phyloP scores from a whole-genome alignment of 1,284 basidiomycete genomes.

The Naganishia albida region DNA sequence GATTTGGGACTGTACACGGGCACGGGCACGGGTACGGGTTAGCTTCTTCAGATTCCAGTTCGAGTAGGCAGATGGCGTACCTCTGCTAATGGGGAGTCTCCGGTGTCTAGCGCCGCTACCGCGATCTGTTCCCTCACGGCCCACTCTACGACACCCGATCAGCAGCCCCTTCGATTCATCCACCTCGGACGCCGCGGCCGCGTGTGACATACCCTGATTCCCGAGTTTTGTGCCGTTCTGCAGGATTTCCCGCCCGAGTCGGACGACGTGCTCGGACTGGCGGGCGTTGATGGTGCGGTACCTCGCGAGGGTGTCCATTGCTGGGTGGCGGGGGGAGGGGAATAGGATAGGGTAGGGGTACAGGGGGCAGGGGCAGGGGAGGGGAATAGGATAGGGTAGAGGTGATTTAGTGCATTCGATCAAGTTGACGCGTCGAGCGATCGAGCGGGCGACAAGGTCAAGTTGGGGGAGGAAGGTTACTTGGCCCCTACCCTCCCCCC shows the following conservation, averaged over 20 bases:
- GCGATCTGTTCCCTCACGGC: slow-evolving; percentile 83
- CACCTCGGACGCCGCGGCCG: slow-evolving; percentile 39
- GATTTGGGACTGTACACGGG: slow-evolving; percentile 63
- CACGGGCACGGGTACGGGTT: neutral
- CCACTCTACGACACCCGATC: slow-evolving; percentile 64
- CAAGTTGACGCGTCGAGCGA: neutral
- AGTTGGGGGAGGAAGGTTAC: too few relatives aligned
- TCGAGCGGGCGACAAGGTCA: neutral
- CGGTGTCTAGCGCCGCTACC: slow-evolving; percentile 81
- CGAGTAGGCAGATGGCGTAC: slow-evolving; percentile 59
- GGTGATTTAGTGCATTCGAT: neutral
- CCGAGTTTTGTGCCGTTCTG: slow-evolving; percentile 46
- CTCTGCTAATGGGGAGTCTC: slow-evolving; percentile 74
- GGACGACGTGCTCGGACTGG: slow-evolving; percentile 28
- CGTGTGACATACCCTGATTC: slow-evolving; percentile 44
- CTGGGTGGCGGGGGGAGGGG: slow-evolving; percentile 2
- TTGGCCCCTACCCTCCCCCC: neutral
- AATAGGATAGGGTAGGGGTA: neutral
- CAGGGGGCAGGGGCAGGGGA: neutral
- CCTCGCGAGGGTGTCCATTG: slow-evolving; percentile 42
- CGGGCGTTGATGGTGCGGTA: slow-evolving; percentile 32
- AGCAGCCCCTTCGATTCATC: neutral
- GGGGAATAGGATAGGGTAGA: neutral
- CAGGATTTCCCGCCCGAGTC: slow-evolving; percentile 25
- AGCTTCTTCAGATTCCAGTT: neutral